phyloP scores from a whole-genome alignment of 192 early-diverging fungal species.

The Linderina pennispora region DNA sequence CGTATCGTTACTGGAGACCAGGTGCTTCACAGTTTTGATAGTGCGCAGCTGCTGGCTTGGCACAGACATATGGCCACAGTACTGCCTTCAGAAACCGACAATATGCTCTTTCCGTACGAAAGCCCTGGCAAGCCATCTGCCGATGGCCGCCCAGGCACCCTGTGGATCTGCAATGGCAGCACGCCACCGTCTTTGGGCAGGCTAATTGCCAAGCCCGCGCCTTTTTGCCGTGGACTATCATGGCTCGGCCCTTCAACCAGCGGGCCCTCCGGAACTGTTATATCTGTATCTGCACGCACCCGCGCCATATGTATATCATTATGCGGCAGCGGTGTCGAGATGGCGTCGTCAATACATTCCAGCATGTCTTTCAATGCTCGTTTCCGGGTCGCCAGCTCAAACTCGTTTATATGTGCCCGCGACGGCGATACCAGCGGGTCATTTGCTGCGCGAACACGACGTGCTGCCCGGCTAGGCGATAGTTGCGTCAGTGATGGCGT shows the following conservation, averaged over 20 bases:
- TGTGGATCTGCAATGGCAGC: too few species aligned
- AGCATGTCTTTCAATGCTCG: slow-evolving; percentile 14
- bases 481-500: too few species aligned
- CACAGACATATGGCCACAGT: too few species aligned
- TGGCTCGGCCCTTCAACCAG: too few species aligned
- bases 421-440: slow-evolving; percentile 39
- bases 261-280: too few species aligned
- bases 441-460: slow-evolving; percentile 9
- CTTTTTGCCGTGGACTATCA: too few species aligned
- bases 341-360: slow-evolving; percentile 31
- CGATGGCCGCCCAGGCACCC: too few species aligned
- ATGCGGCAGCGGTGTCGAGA: slow-evolving; percentile 33
- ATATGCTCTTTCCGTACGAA: too few species aligned
- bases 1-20: slow-evolving; percentile 11
- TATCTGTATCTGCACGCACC: slow-evolving; percentile 23
- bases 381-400: slow-evolving; percentile 7
- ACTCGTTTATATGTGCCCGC: slow-evolving; percentile 1
- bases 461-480: slow-evolving; percentile 7
- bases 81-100: too few species aligned
- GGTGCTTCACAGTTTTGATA: slow-evolving; percentile 37
- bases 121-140: too few species aligned
- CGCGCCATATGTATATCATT: slow-evolving; percentile 24
- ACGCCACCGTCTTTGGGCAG: too few species aligned
- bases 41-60: slow-evolving; percentile 8
- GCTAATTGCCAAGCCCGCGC: too few species aligned